Evolutionary conservation across 345 rosid genomes (phyloP).

Genomic region (Salix caprea): DNA sequence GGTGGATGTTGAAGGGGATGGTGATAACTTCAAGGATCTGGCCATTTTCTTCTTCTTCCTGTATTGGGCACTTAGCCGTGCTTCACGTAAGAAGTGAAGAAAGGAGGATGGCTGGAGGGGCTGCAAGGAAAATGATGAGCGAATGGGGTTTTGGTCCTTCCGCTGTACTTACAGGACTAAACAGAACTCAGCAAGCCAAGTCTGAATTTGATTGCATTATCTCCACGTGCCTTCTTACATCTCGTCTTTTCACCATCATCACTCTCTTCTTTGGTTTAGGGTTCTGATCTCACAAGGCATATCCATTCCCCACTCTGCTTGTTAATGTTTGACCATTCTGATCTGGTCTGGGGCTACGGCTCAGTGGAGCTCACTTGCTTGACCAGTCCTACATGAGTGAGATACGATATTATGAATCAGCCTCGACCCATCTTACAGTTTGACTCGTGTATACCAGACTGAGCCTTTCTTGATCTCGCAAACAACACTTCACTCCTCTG

Average conservation of each 20-base stretch:
- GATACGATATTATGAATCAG: no score
- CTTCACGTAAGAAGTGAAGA: neutral
- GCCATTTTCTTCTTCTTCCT: neutral
- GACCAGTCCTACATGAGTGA: neutral
- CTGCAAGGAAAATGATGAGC: neutral
- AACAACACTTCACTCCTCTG: no score
- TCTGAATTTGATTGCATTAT: no score
- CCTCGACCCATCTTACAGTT: neutral
- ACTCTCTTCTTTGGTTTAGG: no score
- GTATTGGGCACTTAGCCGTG: neutral
- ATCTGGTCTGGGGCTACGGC: neutral
- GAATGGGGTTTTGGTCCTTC: neutral
- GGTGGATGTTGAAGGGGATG: neutral
- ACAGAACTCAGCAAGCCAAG: neutral
- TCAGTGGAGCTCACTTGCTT: no score
- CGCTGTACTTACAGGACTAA: neutral
- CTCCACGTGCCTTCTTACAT: no score
- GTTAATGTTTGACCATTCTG: neutral
- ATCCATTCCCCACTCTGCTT: no score
- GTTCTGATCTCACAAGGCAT: no score
- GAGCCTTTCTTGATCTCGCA: no score
- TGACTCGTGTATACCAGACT: no score
- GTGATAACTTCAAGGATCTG: conserved; percentile 4
- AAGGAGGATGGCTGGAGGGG: neutral
- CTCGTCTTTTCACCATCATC: no score